These are phyloP conservation scores for Typha latifolia DNA, from an alignment of 176 grass and related monocot species.

Conservation along the genomic window DNA sequence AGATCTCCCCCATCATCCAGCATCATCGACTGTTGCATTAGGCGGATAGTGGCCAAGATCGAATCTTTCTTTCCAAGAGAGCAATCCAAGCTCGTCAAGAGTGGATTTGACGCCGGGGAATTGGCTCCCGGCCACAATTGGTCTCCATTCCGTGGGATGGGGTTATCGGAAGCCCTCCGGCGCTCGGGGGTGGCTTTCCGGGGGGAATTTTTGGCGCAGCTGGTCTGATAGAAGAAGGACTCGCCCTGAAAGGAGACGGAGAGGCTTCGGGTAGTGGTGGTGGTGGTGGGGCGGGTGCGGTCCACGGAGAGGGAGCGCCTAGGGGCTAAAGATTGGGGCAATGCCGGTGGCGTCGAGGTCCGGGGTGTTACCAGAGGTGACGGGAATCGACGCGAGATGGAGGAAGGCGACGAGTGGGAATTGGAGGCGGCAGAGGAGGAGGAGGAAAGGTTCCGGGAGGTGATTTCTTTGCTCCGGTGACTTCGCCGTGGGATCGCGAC, in stretches of 20 bases:
- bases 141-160: conserved; percentile 18
- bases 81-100: conserved; percentile 80
- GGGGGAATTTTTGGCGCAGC: conserved; percentile 42
- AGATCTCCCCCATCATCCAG: conserved; percentile 68
- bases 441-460: conserved; percentile 39
- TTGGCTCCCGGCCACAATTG: conserved; percentile 60
- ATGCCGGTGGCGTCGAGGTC: neutral
- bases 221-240: conserved; percentile 89
- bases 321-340: neutral
- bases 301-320: conserved; percentile 11
- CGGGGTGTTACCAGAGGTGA: conserved; percentile 37
- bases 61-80: conserved; percentile 67
- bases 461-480: conserved; percentile 40
- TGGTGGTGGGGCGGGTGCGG: conserved; percentile 26
- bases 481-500: conserved; percentile 18
- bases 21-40: conserved; percentile 75
- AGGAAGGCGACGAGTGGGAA: conserved; percentile 17
- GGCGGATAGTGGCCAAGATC: conserved; percentile 67
- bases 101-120: conserved; percentile 56
- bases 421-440: conserved; percentile 7
- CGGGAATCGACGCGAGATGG: conserved; percentile 47
- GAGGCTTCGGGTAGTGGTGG: conserved; percentile 78
- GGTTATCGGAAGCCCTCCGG: conserved; percentile 63
- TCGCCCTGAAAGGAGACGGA: conserved; percentile 95
- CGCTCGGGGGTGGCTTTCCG: conserved; percentile 31